Percentiles rank a stretch among this genome's conserved stretches.
Conservation (phyloP, 2,329 filamentous ascomycete species). For the Colletotrichum sojae region DNA sequence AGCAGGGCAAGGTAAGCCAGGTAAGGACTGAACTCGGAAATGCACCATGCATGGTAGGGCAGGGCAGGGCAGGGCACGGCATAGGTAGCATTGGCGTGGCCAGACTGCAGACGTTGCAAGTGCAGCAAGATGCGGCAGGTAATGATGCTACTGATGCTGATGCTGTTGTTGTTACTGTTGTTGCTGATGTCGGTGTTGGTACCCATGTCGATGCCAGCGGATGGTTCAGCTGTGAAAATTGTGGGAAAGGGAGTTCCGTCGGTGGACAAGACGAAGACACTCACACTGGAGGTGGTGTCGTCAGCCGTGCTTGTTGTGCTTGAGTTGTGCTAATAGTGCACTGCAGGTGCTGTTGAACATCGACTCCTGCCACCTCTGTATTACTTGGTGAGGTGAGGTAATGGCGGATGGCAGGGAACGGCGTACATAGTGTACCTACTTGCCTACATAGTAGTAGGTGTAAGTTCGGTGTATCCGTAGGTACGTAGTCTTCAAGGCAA, state of each 20-base stretch:
- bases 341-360: neutral
- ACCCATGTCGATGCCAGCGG: neutral
- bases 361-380: neutral
- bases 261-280: neutral
- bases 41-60: neutral
- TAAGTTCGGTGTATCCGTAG: neutral
- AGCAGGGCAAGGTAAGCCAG: neutral
- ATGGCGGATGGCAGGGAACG: no score
- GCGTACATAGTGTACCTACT: no score
- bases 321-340: constrained; percentile 10
- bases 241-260: neutral
- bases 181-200: constrained; percentile 1
- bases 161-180: constrained; percentile 7
- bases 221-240: constrained; percentile 10
- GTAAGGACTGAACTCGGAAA: no score
- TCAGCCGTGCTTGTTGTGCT: constrained; percentile 12
- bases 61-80: constrained; percentile 16
- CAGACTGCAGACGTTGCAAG: constrained; percentile 14
- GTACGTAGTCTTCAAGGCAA: neutral
- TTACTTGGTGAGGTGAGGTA: no score
- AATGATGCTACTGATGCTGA: neutral
- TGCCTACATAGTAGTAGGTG: no score
- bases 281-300: neutral
- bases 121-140: constrained; percentile 11
- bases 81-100: constrained; percentile 14